Conservation (phyloP, 129 eudicot species). For the Artemisia argyi region DNA sequence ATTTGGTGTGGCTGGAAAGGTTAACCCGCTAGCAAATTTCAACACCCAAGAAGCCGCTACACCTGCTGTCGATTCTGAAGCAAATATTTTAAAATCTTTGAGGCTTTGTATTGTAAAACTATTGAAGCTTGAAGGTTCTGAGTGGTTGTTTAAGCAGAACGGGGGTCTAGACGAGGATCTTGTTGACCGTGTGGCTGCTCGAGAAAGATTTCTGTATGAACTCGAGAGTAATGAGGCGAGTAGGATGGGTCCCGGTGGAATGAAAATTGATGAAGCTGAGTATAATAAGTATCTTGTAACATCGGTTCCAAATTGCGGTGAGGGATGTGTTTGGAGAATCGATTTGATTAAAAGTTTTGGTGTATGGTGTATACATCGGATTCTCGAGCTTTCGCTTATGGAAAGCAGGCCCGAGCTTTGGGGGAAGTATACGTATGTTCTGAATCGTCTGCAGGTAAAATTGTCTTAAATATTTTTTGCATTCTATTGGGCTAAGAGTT, state of each 20-base stretch:
- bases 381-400: slow-evolving; percentile 91
- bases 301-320: slow-evolving; percentile 93
- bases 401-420: slow-evolving; percentile 98
- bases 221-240: slow-evolving; percentile 53
- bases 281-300: slow-evolving; percentile 44
- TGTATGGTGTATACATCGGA: slow-evolving; percentile 88
- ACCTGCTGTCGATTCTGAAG: slow-evolving; percentile 59
- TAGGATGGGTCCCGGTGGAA: slow-evolving; percentile 24
- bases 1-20: slow-evolving; percentile 67
- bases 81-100: slow-evolving; percentile 68
- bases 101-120: slow-evolving; percentile 63
- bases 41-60: slow-evolving; percentile 41
- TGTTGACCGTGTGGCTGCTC: slow-evolving; percentile 79
- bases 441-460: slow-evolving; percentile 89
- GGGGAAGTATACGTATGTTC: slow-evolving; percentile 95
- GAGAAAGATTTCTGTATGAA: slow-evolving; percentile 72
- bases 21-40: slow-evolving; percentile 20
- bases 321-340: slow-evolving; percentile 76
- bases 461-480: background rate
- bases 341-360: slow-evolving; percentile 89
- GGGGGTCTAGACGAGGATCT: slow-evolving; percentile 96
- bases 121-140: slow-evolving; percentile 88
- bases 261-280: slow-evolving; percentile 42
- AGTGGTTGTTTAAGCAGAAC: slow-evolving; percentile 79
- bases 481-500: background rate